Evolutionary conservation across 78 protist species (phyloP).

Genomic region (Monocercomonoides exilis): DNA sequence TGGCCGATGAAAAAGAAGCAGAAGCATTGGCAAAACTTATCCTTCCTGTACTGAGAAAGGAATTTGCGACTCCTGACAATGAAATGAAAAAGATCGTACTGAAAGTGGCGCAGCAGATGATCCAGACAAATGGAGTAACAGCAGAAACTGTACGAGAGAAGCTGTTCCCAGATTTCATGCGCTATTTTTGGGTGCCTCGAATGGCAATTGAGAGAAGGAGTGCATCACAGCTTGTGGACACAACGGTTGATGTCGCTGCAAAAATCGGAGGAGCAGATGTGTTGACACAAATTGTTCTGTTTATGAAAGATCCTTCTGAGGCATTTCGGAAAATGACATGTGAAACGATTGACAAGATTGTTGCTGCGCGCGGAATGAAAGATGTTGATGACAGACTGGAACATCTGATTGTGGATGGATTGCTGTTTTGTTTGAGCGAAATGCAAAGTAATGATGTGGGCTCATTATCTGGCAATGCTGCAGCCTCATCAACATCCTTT

Average conservation of each 20-base stretch:
- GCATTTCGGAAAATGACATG: constrained; percentile 82
- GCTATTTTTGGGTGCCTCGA: constrained; percentile 83
- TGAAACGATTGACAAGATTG: constrained; percentile 31
- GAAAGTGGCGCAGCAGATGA: constrained; percentile 49
- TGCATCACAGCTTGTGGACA: constrained; percentile 77
- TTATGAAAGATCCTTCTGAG: constrained; percentile 85
- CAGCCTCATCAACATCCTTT: neutral
- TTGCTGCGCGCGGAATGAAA: constrained; percentile 67
- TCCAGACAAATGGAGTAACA: neutral
- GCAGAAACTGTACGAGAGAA: neutral
- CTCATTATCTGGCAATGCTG: too few species aligned
- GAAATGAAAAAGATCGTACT: constrained; percentile 96
- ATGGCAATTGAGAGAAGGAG: constrained; percentile 82
- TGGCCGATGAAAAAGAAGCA: constrained; percentile 87
- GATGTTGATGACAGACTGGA: constrained; percentile 78
- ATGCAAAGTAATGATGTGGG: neutral
- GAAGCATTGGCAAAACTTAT: constrained; percentile 76
- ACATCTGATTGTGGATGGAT: constrained; percentile 82
- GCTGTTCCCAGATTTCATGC: neutral
- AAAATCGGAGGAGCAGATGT: constrained; percentile 83
- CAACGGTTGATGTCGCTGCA: constrained; percentile 88
- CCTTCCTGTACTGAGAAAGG: constrained; percentile 68
- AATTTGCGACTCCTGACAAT: constrained; percentile 87
- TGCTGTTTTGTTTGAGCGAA: constrained; percentile 76
- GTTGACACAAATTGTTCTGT: constrained; percentile 66